Evolutionary conservation across 768 basidiomycete genomes (phyloP).

Genomic region (Panellus pusillus): DNA sequence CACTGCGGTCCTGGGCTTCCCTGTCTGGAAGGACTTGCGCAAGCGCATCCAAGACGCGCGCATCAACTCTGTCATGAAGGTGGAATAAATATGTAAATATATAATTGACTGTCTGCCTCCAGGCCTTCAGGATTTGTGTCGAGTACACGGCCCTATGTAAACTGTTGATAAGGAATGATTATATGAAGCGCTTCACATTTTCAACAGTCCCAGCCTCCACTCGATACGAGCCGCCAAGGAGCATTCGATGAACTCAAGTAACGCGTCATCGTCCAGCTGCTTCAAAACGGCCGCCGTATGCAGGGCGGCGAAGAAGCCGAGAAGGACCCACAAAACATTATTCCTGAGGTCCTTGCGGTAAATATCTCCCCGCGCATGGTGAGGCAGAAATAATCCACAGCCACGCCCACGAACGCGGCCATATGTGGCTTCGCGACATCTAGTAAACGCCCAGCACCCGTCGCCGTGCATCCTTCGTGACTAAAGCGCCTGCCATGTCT

Average conservation of each 20-base stretch:
- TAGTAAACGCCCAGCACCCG: neutral
- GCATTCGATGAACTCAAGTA: constrained; percentile 13
- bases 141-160: no score
- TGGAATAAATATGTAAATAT: constrained; percentile 55
- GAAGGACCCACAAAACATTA: constrained; percentile 13
- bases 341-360: constrained; percentile 3
- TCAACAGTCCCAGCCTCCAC: constrained; percentile 11
- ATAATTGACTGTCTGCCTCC: constrained; percentile 50
- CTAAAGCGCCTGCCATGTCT: constrained; percentile 18
- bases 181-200: neutral
- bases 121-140: constrained; percentile 32
- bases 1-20: constrained; percentile 53
- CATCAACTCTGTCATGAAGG: constrained; percentile 81
- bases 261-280: constrained; percentile 13
- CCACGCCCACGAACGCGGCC: neutral
- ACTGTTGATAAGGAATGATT: neutral
- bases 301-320: constrained; percentile 18
- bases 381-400: constrained; percentile 13
- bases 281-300: constrained; percentile 19
- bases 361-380: constrained; percentile 12
- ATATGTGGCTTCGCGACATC: neutral
- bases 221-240: constrained; percentile 15
- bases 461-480: constrained; percentile 2
- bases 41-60: constrained; percentile 62
- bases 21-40: constrained; percentile 54